These are phyloP conservation scores for Helicocarpus griseus DNA, from an alignment of 2,329 filamentous ascomycete genomes.

Conservation along the genomic window DNA sequence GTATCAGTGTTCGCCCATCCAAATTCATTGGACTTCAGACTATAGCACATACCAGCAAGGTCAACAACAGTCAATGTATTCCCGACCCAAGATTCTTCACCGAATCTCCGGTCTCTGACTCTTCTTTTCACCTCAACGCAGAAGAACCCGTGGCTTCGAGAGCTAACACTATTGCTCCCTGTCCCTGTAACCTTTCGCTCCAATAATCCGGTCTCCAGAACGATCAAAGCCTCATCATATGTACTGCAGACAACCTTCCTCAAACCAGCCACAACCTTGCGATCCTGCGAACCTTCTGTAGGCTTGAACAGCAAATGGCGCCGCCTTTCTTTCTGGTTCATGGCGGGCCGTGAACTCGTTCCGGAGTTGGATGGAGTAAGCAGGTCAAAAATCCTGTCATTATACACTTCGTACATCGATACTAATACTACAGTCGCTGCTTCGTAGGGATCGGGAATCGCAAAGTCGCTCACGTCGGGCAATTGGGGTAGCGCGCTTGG, in stretches of 20 bases:
- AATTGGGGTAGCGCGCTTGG: constrained; percentile 61
- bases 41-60: constrained; percentile 54
- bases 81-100: constrained; percentile 58
- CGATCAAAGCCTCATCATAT: constrained; percentile 74
- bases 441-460: constrained; percentile 55
- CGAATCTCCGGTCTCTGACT: constrained; percentile 37
- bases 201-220: constrained; percentile 79
- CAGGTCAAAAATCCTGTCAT: constrained; percentile 93
- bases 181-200: constrained; percentile 84
- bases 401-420: constrained; percentile 99
- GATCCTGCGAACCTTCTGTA: constrained; percentile 76
- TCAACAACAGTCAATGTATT: constrained; percentile 83
- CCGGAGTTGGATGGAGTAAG: constrained; percentile 46
- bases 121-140: constrained; percentile 90
- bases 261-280: constrained; percentile 89
- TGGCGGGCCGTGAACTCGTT: constrained; percentile 32
- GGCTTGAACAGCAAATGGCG: constrained; percentile 82
- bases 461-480: constrained; percentile 64
- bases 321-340: constrained; percentile 55
- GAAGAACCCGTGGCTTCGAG: constrained; percentile 91
- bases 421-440: constrained; percentile 81
- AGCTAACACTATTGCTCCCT: constrained; percentile 84
- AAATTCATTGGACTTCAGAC: neutral
- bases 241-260: constrained; percentile 79
- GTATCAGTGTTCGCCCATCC: neutral